Conservation (phyloP, 2,329 filamentous ascomycete genomes). For the Pestalotiopsis sp. region DNA sequence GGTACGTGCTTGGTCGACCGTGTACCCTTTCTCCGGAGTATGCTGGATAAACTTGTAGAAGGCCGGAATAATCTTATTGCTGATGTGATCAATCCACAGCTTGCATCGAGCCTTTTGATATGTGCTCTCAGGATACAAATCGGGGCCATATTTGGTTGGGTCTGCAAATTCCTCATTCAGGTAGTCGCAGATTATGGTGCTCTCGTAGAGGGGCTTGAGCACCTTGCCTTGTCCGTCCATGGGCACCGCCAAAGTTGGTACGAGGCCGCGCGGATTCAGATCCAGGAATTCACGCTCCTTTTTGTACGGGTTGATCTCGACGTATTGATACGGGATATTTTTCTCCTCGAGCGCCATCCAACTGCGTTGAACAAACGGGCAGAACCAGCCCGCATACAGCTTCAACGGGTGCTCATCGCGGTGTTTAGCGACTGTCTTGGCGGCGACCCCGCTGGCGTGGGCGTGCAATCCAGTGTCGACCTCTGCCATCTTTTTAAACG, state of each 20-base stretch:
- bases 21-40: constrained; percentile 49
- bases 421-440: constrained; percentile 47
- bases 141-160: constrained; percentile 39
- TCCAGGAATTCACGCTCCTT: constrained; percentile 69
- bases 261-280: constrained; percentile 75
- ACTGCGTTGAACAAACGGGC: constrained; percentile 67
- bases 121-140: constrained; percentile 60
- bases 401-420: constrained; percentile 55
- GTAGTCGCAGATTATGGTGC: constrained; percentile 73
- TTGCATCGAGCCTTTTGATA: constrained; percentile 68
- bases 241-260: constrained; percentile 67
- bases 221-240: constrained; percentile 27
- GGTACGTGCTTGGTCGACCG: constrained; percentile 53
- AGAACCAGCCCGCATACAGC: constrained; percentile 78
- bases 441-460: constrained; percentile 52
- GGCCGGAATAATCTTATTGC: constrained; percentile 65
- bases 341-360: constrained; percentile 79
- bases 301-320: constrained; percentile 78
- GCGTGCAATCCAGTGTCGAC: constrained; percentile 52
- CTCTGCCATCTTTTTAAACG: constrained; percentile 37
- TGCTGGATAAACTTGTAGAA: constrained; percentile 68
- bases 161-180: constrained; percentile 70
- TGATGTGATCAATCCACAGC: constrained; percentile 77
- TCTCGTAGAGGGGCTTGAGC: constrained; percentile 70
- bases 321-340: constrained; percentile 71